These are phyloP conservation scores for Euphorbia corollata DNA, from an alignment of 441 rosid species.

Conservation along the genomic window DNA sequence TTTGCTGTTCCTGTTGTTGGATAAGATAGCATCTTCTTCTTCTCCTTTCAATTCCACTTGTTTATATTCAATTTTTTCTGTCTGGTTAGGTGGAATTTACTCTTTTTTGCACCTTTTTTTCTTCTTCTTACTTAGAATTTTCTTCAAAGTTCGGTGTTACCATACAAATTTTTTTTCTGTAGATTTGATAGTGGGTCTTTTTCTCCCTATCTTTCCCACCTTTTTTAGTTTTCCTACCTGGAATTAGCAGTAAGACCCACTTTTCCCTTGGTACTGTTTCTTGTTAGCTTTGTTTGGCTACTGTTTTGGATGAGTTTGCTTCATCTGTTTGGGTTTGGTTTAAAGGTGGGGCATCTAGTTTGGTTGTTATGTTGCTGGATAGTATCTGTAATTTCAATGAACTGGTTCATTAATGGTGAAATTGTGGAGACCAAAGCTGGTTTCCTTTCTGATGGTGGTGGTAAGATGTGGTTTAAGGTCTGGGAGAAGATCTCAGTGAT, in stretches of 20 bases:
- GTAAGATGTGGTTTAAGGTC: conserved; percentile 46
- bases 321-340: conserved; percentile 60
- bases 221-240: conserved; percentile 18
- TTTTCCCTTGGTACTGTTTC: conserved; percentile 25
- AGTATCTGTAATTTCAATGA: conserved; percentile 46
- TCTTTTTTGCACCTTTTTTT: conserved; percentile 9
- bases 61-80: conserved; percentile 23
- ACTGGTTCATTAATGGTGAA: conserved; percentile 57
- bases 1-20: conserved; percentile 29
- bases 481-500: too few species aligned
- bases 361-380: conserved; percentile 85
- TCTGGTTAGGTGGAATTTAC: conserved; percentile 19
- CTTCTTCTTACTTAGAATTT: conserved; percentile 25
- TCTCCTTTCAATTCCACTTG: conserved; percentile 21
- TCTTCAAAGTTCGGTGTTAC: conserved; percentile 35
- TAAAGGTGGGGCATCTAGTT: conserved; percentile 67
- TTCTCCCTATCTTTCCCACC: conserved; percentile 18
- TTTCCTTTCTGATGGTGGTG: conserved; percentile 43
- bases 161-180: conserved; percentile 31
- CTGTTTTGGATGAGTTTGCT: conserved; percentile 70
- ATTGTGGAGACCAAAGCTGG: conserved; percentile 41
- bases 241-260: conserved; percentile 31
- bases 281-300: conserved; percentile 26
- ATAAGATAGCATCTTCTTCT: conserved; percentile 44
- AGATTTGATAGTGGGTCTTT: conserved; percentile 40